Conservation (phyloP, 2,329 filamentous ascomycete species). For the Fusarium sp. region DNA sequence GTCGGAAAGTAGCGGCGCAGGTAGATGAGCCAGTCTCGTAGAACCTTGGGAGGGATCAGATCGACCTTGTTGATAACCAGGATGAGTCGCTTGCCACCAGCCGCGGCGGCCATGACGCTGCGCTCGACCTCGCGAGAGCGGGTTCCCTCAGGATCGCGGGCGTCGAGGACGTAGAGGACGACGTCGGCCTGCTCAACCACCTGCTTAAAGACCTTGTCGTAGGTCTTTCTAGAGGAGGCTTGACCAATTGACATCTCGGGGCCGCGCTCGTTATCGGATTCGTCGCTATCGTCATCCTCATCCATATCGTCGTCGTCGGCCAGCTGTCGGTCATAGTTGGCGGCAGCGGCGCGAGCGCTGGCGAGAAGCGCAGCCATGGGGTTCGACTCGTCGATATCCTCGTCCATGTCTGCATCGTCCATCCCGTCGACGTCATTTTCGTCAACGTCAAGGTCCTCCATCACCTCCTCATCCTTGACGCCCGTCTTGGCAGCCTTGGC, state of each 20-base stretch:
- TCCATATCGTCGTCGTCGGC: conserved; percentile 73
- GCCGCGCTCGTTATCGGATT: conserved; percentile 70
- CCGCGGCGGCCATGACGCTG: conserved; percentile 89
- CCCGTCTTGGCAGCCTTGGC: conserved; percentile 77
- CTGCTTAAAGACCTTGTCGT: conserved; percentile 96
- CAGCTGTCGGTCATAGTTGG: conserved; percentile 79
- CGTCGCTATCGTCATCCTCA: conserved; percentile 59
- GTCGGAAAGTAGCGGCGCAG: conserved; percentile 93
- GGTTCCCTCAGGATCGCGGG: conserved; percentile 91
- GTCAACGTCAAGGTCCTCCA: conserved; percentile 63
- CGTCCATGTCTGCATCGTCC: conserved; percentile 67
- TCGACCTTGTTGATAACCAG: conserved; percentile 97
- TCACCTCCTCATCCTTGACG: conserved; percentile 61
- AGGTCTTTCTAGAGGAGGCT: conserved; percentile 83
- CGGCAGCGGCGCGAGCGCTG: conserved; percentile 84
- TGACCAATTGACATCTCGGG: conserved; percentile 67
- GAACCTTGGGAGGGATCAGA: conserved; percentile 84
- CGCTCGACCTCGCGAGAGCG: conserved; percentile 92
- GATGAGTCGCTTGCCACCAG: conserved; percentile 88
- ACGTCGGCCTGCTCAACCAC: conserved; percentile 93
- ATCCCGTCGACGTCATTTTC: conserved; percentile 67
- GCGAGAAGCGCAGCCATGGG: conserved; percentile 94
- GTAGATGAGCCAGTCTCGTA: conserved; percentile 88
- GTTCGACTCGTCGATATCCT: conserved; percentile 79
- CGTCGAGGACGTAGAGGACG: conserved; percentile 92